A percentile compares a stretch with the other conserved stretches of the same genome.
Evolutionary conservation across 1,284 basidiomycete genomes (phyloP).

Genomic region (Prillingera fragicola): DNA sequence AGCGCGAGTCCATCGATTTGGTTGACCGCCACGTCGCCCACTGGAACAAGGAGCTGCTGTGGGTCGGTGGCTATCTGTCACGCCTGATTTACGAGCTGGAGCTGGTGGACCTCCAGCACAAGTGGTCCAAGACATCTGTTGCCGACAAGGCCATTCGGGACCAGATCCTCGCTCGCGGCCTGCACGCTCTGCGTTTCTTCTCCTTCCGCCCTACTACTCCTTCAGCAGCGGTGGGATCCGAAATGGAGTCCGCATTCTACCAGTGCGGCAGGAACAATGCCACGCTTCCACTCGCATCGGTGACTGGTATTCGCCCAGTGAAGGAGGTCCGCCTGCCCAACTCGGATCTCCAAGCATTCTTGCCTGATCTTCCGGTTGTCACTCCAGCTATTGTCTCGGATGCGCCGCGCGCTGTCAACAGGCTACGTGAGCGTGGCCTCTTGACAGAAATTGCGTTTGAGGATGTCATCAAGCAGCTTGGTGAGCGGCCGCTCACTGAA

Average conservation of each 20-base stretch:
- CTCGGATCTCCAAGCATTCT: conserved; percentile 65
- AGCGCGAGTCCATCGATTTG: conserved; percentile 88
- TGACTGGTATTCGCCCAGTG: conserved; percentile 66
- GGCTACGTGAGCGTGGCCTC: conserved; percentile 62
- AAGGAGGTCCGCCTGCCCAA: conserved; percentile 74
- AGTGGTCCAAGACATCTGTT: conserved; percentile 42
- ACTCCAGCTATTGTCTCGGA: conserved; percentile 61
- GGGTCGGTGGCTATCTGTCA: conserved; percentile 68
- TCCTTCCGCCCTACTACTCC: conserved; percentile 82
- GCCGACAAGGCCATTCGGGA: conserved; percentile 56
- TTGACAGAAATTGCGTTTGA: conserved; percentile 77
- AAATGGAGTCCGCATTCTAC: conserved; percentile 80
- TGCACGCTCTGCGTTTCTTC: conserved; percentile 86
- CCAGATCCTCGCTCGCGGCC: conserved; percentile 57
- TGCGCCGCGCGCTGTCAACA: conserved; percentile 62
- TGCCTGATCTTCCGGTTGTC: conserved; percentile 73
- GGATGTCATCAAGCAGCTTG: conserved; percentile 79
- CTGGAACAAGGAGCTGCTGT: conserved; percentile 78
- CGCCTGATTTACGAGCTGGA: conserved; percentile 85
- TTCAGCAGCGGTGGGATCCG: conserved; percentile 70
- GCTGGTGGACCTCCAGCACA: conserved; percentile 50
- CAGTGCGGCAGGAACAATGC: conserved; percentile 51
- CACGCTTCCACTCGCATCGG: conserved; percentile 71
- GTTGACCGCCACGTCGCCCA: conserved; percentile 54
- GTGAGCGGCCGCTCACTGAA: conserved; percentile 63